Percentiles rank a stretch among this genome's conserved stretches.
Conservation (phyloP, 345 rosid genomes). For the Microthlaspi erraticum region DNA sequence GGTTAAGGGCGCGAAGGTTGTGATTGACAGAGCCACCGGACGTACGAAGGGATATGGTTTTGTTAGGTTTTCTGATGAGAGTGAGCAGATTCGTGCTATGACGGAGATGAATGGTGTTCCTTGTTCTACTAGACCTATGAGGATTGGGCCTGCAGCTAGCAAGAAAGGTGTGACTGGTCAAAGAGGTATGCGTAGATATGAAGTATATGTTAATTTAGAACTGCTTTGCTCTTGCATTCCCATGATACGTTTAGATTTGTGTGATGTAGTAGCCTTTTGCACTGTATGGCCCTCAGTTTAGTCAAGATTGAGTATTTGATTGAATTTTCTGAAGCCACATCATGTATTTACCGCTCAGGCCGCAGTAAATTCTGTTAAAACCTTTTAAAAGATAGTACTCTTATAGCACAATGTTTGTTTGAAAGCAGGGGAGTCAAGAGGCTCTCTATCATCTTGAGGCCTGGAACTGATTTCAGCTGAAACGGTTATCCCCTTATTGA, state of each 20-base stretch:
- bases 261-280: slow-evolving; percentile 11
- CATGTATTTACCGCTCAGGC: slow-evolving; percentile 59
- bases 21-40: slow-evolving; percentile 84
- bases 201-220: not conserved
- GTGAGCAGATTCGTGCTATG: slow-evolving; percentile 86
- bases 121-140: slow-evolving; percentile 93
- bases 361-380: slow-evolving; percentile 51
- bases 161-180: slow-evolving; percentile 68
- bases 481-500: slow-evolving; percentile 79
- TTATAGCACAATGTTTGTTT: slow-evolving; percentile 85
- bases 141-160: slow-evolving; percentile 79
- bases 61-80: slow-evolving; percentile 83
- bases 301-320: slow-evolving; percentile 48
- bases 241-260: slow-evolving; percentile 4
- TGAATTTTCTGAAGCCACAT: slow-evolving; percentile 58
- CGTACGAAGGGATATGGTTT: slow-evolving; percentile 93
- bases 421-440: slow-evolving; percentile 93
- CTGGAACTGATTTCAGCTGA: slow-evolving; percentile 98
- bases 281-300: slow-evolving; percentile 37
- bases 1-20: slow-evolving; percentile 88
- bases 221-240: slow-evolving; percentile 23
- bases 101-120: slow-evolving; percentile 87
- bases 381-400: slow-evolving; percentile 53
- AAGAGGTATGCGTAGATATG: slow-evolving; percentile 53
- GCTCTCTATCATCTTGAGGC: slow-evolving; percentile 89